Evolutionary conservation across 140 eudicot species (phyloP), one percentile per base, ranked within the genome.

Genomic region (Ambrosia hybrid): DNA sequence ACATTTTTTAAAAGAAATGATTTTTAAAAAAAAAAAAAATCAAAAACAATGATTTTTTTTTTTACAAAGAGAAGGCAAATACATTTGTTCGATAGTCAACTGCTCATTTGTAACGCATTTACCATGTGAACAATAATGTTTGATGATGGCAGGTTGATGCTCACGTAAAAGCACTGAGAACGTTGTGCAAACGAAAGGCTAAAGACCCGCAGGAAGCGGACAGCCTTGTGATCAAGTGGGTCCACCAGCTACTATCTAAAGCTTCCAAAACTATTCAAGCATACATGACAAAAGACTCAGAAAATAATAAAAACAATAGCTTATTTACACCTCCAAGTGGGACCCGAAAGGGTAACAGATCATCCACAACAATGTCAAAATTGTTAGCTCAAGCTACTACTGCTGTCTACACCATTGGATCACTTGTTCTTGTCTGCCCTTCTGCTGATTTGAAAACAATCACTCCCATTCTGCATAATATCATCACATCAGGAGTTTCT

Each of bases 331-430:
- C 97, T 41, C 85, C 77, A 39, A 81, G 76, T 30, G 69, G 80
- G 72, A 65, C 75, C 59, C 73, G 57, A 53, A 82, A 71, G 72
- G 77, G 82, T 74, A 66, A 60, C 56, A 78, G 68, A 79, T 77
- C 79, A 64, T 79, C 87, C 59, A 82, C 87, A 59, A 49, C 78
- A 68, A 36, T 61, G 71, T 83, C 90, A 36, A 76, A 57, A 77
- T 69, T 83, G 52, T 67, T 77, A 73, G 57, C 81, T 11, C 75
- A 81, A 76, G 88, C 96, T 63, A 36, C 77, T 49, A 74, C 84
- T 70, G 97, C 99, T 36, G 79, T 90, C 65, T 90, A 88, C 76
- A 94, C 99, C 62, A 85, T 94, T 65, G 97, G 97, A 30, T 94
- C 96, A 70, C 78, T 88, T 74, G 90, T 94, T 67, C 74, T 86